These are phyloP conservation scores for Plenodomus lindquistii DNA, from an alignment of 2,329 filamentous ascomycete genomes.

Conservation along the genomic window DNA sequence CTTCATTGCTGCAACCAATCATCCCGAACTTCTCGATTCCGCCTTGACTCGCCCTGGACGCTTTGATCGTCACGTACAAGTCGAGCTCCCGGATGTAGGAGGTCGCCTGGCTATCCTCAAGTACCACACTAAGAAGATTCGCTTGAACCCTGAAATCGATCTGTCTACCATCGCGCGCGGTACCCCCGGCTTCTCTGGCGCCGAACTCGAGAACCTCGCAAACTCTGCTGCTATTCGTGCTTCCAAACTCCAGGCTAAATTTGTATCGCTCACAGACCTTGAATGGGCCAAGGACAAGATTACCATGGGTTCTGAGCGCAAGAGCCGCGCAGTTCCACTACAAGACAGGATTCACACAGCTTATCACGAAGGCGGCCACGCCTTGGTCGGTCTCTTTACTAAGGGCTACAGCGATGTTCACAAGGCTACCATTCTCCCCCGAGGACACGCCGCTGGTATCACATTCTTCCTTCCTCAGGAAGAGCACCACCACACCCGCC, in stretches of 20 bases:
- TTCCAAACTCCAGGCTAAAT: slow-evolving; percentile 78
- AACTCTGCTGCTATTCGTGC: slow-evolving; percentile 95
- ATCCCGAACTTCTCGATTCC: slow-evolving; percentile 91
- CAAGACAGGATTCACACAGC: slow-evolving; percentile 97
- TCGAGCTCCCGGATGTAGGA: slow-evolving; percentile 88
- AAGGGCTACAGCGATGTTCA: slow-evolving; percentile 78
- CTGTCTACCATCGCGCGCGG: slow-evolving; percentile 81
- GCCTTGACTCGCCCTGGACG: slow-evolving; percentile 91
- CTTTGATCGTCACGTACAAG: slow-evolving; percentile 90
- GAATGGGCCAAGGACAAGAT: slow-evolving; percentile 99
- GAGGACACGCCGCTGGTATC: slow-evolving; percentile 82
- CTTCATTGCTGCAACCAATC: slow-evolving; percentile 94
- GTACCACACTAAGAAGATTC: slow-evolving; percentile 92
- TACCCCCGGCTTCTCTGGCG: slow-evolving; percentile 90
- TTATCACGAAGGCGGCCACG: slow-evolving; percentile 95
- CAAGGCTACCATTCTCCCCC: slow-evolving; percentile 95
- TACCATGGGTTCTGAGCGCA: slow-evolving; percentile 92
- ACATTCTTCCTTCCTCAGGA: slow-evolving; percentile 91
- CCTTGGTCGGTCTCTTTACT: slow-evolving; percentile 83
- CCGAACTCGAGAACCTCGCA: slow-evolving; percentile 93
- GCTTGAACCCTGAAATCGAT: slow-evolving; percentile 78
- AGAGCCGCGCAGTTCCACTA: slow-evolving; percentile 84
- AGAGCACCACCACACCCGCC: slow-evolving; percentile 78
- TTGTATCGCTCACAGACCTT: slow-evolving; percentile 78
- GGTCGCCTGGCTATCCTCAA: slow-evolving; percentile 91